Evolutionary conservation across 306 rosid species (phyloP), one percentile per base, ranked within the genome.

Genomic region (Sesbania bispinosa): DNA sequence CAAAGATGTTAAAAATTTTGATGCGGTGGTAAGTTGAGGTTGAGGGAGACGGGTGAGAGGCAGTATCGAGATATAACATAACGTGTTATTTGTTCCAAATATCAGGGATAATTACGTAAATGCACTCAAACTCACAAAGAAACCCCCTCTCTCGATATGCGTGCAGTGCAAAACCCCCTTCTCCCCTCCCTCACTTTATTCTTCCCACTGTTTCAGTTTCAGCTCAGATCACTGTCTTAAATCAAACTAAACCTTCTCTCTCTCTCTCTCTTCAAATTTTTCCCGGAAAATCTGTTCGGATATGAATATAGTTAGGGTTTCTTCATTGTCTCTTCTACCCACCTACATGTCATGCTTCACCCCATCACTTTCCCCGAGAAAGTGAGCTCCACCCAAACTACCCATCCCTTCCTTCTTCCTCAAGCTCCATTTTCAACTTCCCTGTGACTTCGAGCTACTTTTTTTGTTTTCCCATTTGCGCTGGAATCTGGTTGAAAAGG

Each of bases 131-230:
- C n/a, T n/a, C n/a, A n/a, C n/a, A n/a, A n/a, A n/a, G n/a, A n/a
- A n/a, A n/a, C n/a, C n/a, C n/a, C n/a, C n/a, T n/a, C n/a, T n/a
- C n/a, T n/a, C n/a, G n/a, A n/a, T n/a, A n/a, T n/a, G n/a, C n/a
- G n/a, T n/a, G n/a, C n/a, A n/a, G n/a, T n/a, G n/a, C n/a, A n/a
- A n/a, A n/a, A n/a, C n/a, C n/a, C n/a, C n/a, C n/a, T n/a, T n/a
- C n/a, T n/a, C n/a, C 53, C 39, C 62, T 51, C 74, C 27, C 58
- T 66, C 61, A 64, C 77, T 72, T 79, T 79, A 80, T n/a, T n/a
- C n/a, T 77, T 77, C 68, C 47, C 73, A 70, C 87, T 79, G n/a
- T n/a, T n/a, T n/a, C n/a, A n/a, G 86, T 79, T 79, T 79, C 78
- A 72, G 82, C 81, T 74, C 82, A 71, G 81, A 79, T 80, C 89